Evolutionary conservation across 768 basidiomycete species (phyloP), one percentile per base, ranked within the genome.

Genomic region (Boletus rubroflammeus): DNA sequence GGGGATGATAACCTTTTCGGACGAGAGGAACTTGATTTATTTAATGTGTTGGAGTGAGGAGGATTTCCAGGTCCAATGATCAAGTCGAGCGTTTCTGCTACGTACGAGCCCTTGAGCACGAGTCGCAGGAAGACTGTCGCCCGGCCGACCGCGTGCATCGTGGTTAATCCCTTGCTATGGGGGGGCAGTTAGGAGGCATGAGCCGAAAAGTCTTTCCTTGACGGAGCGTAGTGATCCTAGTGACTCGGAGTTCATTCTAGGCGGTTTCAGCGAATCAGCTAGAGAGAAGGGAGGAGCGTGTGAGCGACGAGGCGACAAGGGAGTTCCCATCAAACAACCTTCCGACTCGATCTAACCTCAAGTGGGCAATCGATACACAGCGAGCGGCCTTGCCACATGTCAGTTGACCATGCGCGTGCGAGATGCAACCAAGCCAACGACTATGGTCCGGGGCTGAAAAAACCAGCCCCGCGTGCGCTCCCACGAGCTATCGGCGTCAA

Each of bases 401-500:
- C 45, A 35, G 11, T 36, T 34, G 6, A 40, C 53, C 41, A 46
- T 54, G 40, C 52, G 41, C 50, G 29, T 48, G 32, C 53, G 45
- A 49, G 28, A 50, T 41, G 42, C 47, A 47, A 29, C 54, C 39
- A 52, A 28, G 19, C 25, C 35, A 43, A 46, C 39, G 50, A 52
- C 23, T 4, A 48, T 38, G 31, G 25, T 49, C 50, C 54, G 54
- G 50, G 56, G 23, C 39, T 32, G 42, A 42, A 44, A 14, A 17
- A 39, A 25, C 28, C 41, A 51, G 48, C 53, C 51, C 54, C 55
- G 47, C 55, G 53, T 54, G 58, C 43, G 53, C 65, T 61, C 66
- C 64, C 65, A 68, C 65, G 66, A 66, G 58, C 53, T 50, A 58
- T 54, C 55, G 42, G 61, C 61, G 59, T 50, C 59, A 56, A 59